Base-by-base conservation (phyloP, 179 eudicot species). In the Amaranthus tricolor region DNA sequence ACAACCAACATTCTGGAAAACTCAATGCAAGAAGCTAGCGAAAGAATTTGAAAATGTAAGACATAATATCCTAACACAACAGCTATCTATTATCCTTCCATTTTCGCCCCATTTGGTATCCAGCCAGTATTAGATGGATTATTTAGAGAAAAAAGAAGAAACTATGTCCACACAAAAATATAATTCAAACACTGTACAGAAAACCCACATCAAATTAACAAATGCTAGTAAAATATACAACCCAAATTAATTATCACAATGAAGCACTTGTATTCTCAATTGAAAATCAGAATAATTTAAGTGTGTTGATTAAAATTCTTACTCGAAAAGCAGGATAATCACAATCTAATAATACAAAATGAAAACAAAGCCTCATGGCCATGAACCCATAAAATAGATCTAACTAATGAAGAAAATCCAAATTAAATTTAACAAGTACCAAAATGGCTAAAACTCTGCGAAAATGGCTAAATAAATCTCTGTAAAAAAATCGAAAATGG, bases 191-290 rank as follows among this genome's bases (percentile, higher is more conserved):
- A 61, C 21, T 31, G 21, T 13, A 13, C 11, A 31, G 31, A 6
- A 73, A 45, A 11, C 19, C 3, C 69, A 74, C 65, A 66, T 20
- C 65, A 75, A 52, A 15, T 6, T 10, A 73, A 20, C 55, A 72
- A 43, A 72, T 20, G 52, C 68, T 57, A 40, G 6, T 49, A 49
- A 66, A 58, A 68, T 5, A 55, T 0, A n/a, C 24, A 49, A 57
- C 62, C 76, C 66, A 58, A 45, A 72, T 57, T 20, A 77, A 8
- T 40, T 6, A 54, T 14, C 20, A 14, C 7, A 58, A 58, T n/a
- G 9, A n/a, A 58, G 9, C 31, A 58, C 0, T 16, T n/a, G 9
- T 9, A 21, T 45, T 45, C 9, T 45, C 0, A 45, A 17, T n/a
- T 13, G 1, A 10, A 55, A 16, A 48, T 0, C 11, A 60, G n/a